Percentiles rank a stretch among this genome's conserved stretches.
Conservation (phyloP, 192 early-diverging fungal genomes). For the Coemansia sp. region DNA sequence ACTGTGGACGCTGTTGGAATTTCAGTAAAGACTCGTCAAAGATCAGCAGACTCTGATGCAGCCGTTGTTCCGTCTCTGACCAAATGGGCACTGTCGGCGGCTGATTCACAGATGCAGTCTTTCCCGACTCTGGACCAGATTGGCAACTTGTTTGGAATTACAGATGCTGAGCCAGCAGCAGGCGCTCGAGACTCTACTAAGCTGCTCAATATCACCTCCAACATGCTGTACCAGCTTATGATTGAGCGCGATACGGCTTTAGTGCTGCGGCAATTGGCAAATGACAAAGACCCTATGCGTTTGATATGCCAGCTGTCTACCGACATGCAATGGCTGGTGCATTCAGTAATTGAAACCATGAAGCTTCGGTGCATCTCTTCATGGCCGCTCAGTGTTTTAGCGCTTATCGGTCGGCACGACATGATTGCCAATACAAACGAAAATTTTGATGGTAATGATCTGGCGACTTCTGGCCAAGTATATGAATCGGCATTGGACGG, state of each 20-base stretch:
- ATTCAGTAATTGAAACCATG: constrained; percentile 5
- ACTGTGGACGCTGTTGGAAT: not conserved
- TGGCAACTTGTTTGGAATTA: constrained; percentile 27
- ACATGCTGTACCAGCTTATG: constrained; percentile 20
- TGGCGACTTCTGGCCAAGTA: not conserved
- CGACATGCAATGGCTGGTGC: constrained; percentile 36
- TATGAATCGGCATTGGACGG: no score
- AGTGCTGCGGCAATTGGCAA: constrained; percentile 18
- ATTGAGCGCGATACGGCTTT: constrained; percentile 5
- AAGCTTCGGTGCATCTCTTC: constrained; percentile 9
- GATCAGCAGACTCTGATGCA: not conserved
- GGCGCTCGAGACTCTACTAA: constrained; percentile 13
- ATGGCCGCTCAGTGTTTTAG: constrained; percentile 32
- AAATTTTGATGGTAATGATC: not conserved
- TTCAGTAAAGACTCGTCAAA: constrained; percentile 5
- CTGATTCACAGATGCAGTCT: not conserved
- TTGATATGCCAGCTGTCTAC: constrained; percentile 21
- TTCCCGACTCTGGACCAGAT: constrained; percentile 28
- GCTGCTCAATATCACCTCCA: constrained; percentile 15
- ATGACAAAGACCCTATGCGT: not conserved
- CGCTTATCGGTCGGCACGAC: constrained; percentile 39
- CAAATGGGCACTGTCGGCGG: constrained; percentile 20
- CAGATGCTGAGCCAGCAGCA: constrained; percentile 25
- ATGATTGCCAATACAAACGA: constrained; percentile 25
- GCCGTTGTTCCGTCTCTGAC: constrained; percentile 24